Evolutionary conservation across 371 early-diverging fungal genomes (phyloP).

Genomic region (Fennellomyces sp.): DNA sequence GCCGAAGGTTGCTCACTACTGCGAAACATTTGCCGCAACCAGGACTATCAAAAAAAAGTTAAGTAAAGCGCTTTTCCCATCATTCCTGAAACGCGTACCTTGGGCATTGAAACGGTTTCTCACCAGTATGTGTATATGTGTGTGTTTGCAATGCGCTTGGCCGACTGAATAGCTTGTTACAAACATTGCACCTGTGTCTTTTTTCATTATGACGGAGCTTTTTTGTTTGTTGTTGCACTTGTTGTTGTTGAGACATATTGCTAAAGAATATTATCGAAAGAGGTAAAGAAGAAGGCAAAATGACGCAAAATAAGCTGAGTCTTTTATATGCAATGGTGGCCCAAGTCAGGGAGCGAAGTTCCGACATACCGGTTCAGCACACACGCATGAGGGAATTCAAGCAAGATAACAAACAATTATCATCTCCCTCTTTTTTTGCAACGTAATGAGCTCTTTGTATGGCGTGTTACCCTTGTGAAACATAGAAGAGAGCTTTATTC

Average conservation of each 20-base stretch:
- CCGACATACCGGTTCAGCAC: too few species aligned
- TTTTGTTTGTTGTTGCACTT: conserved; percentile 1
- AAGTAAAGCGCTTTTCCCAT: neutral
- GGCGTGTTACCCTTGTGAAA: too few species aligned
- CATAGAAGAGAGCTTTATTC: too few species aligned
- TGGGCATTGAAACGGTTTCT: conserved; percentile 71
- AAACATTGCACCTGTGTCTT: conserved; percentile 26
- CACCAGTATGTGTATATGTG: conserved; percentile 77
- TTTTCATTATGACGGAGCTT: neutral
- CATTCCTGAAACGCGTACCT: conserved; percentile 32
- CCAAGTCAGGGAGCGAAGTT: too few species aligned
- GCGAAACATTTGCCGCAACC: conserved; percentile 45
- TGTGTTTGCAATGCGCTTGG: conserved; percentile 77
- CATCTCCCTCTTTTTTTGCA: too few species aligned
- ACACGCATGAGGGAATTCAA: too few species aligned
- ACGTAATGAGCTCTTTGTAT: too few species aligned
- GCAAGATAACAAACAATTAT: too few species aligned
- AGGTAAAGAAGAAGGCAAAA: neutral
- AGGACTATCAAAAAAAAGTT: conserved; percentile 13
- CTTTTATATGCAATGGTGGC: too few species aligned
- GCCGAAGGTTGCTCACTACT: conserved; percentile 44
- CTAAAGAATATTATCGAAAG: neutral
- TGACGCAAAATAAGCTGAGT: neutral
- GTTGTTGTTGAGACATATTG: neutral
- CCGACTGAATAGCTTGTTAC: conserved; percentile 74